Evolutionary conservation across 169 alveolate species (phyloP).

Genomic region (Babesia bigemina): DNA sequence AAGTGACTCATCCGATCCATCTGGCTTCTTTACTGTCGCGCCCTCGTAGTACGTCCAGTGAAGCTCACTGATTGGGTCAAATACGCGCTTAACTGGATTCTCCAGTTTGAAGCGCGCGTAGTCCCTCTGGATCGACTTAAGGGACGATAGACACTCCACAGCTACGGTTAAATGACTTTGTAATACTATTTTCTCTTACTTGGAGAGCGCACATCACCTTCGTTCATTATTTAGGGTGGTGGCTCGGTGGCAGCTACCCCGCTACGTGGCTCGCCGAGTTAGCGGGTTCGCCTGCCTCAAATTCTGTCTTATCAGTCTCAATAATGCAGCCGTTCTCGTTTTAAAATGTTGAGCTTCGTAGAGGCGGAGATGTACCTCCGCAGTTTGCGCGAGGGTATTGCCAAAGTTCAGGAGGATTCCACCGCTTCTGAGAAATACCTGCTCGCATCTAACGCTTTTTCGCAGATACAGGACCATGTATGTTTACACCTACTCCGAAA

Average conservation of each 20-base stretch:
- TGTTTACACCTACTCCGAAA: background rate
- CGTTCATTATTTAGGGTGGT: background rate
- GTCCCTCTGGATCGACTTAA: slow-evolving; percentile 71
- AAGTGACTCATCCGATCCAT: slow-evolving; percentile 17
- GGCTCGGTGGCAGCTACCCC: background rate
- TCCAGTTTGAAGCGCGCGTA: slow-evolving; percentile 68
- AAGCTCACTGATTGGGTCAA: slow-evolving; percentile 76
- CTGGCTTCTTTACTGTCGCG: slow-evolving; percentile 2
- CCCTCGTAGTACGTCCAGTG: slow-evolving; percentile 77
- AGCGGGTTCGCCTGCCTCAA: no score
- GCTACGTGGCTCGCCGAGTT: background rate
- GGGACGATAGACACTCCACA: slow-evolving; percentile 43
- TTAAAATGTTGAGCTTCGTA: slow-evolving; percentile 14
- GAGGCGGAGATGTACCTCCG: slow-evolving; percentile 46
- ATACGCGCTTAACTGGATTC: slow-evolving; percentile 72
- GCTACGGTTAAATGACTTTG: background rate
- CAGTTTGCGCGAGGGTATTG: slow-evolving; percentile 31
- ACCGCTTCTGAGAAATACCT: slow-evolving; percentile 52
- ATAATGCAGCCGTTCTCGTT: background rate
- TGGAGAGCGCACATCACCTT: background rate
- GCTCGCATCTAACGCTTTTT: slow-evolving; percentile 47
- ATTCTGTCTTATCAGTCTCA: no score
- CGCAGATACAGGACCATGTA: slow-evolving; percentile 51
- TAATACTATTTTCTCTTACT: background rate
- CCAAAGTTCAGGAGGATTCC: slow-evolving; percentile 33